phyloP scores from a whole-genome alignment of 2,329 filamentous ascomycete genomes.

The Aspergillus cejpii region DNA sequence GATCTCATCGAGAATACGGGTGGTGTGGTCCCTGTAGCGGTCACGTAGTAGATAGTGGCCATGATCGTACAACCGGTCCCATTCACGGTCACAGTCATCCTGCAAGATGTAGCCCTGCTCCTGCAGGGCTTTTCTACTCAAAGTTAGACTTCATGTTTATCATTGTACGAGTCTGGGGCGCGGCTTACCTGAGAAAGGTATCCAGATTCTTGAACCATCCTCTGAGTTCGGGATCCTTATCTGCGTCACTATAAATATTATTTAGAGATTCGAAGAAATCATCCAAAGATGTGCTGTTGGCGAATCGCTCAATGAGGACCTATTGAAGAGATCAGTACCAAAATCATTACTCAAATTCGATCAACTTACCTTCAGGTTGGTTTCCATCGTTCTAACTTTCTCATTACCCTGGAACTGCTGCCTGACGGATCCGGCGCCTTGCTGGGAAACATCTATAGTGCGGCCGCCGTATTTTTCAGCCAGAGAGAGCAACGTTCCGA shows the following conservation, averaged over 20 bases:
- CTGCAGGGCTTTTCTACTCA: conserved; percentile 62
- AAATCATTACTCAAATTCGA: conserved; percentile 31
- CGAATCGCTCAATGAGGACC: conserved; percentile 88
- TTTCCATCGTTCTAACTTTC: conserved; percentile 64
- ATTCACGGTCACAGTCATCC: conserved; percentile 69
- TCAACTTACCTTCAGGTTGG: conserved; percentile 63
- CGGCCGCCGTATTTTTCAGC: conserved; percentile 81
- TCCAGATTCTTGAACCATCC: conserved; percentile 81
- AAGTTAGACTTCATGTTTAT: neutral
- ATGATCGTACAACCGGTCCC: conserved; percentile 76
- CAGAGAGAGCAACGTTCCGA: conserved; percentile 75
- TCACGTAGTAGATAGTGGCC: conserved; percentile 81
- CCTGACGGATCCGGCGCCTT: conserved; percentile 60
- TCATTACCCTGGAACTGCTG: conserved; percentile 63
- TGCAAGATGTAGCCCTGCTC: conserved; percentile 89
- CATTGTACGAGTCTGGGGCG: neutral
- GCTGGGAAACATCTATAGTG: conserved; percentile 57
- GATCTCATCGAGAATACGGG: conserved; percentile 79
- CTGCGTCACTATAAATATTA: conserved; percentile 77
- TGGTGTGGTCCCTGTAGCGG: conserved; percentile 78
- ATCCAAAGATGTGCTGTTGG: conserved; percentile 84
- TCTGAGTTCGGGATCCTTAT: conserved; percentile 77
- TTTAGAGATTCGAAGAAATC: conserved; percentile 81
- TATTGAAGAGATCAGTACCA: conserved; percentile 50
- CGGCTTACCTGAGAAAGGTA: conserved; percentile 55